Base-by-base conservation (phyloP, 805 yeast genomes). In the Starmerella gropengiesseri region DNA sequence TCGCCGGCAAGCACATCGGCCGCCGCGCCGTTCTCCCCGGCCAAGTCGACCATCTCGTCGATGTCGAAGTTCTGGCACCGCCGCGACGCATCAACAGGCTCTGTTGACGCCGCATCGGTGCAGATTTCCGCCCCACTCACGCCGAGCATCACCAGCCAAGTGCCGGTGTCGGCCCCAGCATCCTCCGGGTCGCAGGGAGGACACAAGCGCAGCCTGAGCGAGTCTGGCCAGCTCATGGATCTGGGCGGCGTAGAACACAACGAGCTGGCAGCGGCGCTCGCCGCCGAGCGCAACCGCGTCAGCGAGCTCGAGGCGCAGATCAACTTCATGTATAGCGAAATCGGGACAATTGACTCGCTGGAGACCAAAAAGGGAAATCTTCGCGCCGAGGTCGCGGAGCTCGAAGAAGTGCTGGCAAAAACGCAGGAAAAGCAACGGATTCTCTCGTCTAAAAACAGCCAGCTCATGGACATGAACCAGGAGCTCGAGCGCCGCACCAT, bases 391-490 rank as follows among this genome's bases (percentile, higher is more conserved):
- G 55, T 55, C 32, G 38, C 42, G 17, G 49, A 55, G 28, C 55
- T 63, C 13, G 42, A 50, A 32, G 47, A 48, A 25, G 39, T 49
- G 28, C 50, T 58, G 14, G 57, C 54, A 28, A 46, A 43, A 31
- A 53, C 59, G 11, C 46, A 53, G 13, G 63, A 57, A 16, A 68
- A 63, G 41, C 48, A 57, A 12, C 47, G 55, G 21, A 29, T 59
- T 20, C 54, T 65, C 27, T 53, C 54, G 31, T 46, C 56, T 14
- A 55, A 59, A 44, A 63, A 62, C 47, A 43, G 55, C 12, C 68
- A 65, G 50, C 55, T 65, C 19, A 50, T 54, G 7, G 66, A 64
- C 23, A 49, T 64, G 56, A 63, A 64, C 48, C 56, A 55, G 27
- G 67, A 61, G 45, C 55, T 66, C 19, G 52, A 57, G 34, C 44